These are phyloP conservation scores for Canavalia gladiata DNA, from an alignment of 306 rosid genomes.

Conservation along the genomic window DNA sequence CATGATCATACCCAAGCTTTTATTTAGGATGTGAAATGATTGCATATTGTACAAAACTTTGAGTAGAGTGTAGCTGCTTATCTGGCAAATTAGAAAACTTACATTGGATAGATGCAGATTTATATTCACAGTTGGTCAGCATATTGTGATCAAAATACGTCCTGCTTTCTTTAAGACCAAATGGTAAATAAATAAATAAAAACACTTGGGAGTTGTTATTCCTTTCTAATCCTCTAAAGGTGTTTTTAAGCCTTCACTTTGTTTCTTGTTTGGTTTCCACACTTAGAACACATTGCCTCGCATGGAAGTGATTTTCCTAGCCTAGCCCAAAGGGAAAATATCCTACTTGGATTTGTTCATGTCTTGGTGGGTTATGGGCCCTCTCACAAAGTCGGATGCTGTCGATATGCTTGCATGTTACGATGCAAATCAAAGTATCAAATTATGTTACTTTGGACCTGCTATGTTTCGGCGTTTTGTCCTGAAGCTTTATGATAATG, in stretches of 20 bases:
- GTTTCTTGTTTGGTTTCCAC: conserved; percentile 32
- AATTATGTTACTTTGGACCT: background rate
- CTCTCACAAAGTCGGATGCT: background rate
- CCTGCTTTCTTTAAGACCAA: conserved; percentile 14
- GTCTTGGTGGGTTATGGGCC: conserved; percentile 11
- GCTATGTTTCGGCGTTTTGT: conserved; percentile 42
- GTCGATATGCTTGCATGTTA: conserved; percentile 9
- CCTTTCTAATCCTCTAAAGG: conserved; percentile 2
- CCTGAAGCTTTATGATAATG: conserved; percentile 26
- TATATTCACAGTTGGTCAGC: conserved; percentile 35
- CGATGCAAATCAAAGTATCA: conserved; percentile 16
- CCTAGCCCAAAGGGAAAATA: background rate
- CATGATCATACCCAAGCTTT: conserved; percentile 55
- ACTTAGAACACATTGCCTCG: conserved; percentile 12
- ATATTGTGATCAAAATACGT: conserved; percentile 25
- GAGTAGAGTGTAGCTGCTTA: conserved; percentile 50
- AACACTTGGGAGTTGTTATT: conserved; percentile 2
- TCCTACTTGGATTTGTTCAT: conserved; percentile 14
- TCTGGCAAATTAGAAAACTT: conserved; percentile 48
- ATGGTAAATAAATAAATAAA: background rate
- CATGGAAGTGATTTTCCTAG: conserved; percentile 27
- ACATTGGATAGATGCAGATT: background rate
- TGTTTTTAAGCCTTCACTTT: background rate
- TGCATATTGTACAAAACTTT: conserved; percentile 69
- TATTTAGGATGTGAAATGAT: conserved; percentile 67